A percentile compares a stretch with the other conserved stretches of the same genome.
phyloP scores from a whole-genome alignment of 1,284 basidiomycete genomes.

The Volvariella surrecta region DNA sequence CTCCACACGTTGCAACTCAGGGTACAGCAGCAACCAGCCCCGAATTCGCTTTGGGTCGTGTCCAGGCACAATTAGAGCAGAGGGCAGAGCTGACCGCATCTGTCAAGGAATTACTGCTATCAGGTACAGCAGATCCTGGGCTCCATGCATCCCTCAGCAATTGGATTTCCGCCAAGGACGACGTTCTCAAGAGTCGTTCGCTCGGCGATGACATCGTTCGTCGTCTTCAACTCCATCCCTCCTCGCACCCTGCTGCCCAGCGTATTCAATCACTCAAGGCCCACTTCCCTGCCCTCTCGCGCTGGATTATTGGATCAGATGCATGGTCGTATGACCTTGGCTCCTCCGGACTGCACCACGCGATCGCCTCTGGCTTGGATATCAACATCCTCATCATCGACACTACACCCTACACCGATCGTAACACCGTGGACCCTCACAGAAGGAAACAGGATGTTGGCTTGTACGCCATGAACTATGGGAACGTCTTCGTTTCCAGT shows the following conservation, averaged over 20 bases:
- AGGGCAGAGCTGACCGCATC: slow-evolving; percentile 56
- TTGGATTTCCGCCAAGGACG: slow-evolving; percentile 67
- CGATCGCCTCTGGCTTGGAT: slow-evolving; percentile 84
- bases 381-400: slow-evolving; percentile 97
- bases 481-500: slow-evolving; percentile 92
- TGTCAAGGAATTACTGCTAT: slow-evolving; percentile 52
- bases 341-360: slow-evolving; percentile 93
- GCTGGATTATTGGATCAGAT: slow-evolving; percentile 98
- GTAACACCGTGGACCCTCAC: slow-evolving; percentile 61
- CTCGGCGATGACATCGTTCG: slow-evolving; percentile 56
- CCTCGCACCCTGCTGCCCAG: slow-evolving; percentile 37
- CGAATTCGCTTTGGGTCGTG: slow-evolving; percentile 90
- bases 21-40: slow-evolving; percentile 78
- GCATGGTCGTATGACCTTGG: slow-evolving; percentile 97
- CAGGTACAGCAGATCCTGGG: slow-evolving; percentile 38
- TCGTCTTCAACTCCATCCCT: slow-evolving; percentile 37
- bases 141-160: slow-evolving; percentile 67
- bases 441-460: slow-evolving; percentile 90
- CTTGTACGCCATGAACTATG: slow-evolving; percentile 98
- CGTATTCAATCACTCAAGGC: slow-evolving; percentile 51
- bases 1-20: slow-evolving; percentile 64
- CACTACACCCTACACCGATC: slow-evolving; percentile 79
- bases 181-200: slow-evolving; percentile 46
- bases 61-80: slow-evolving; percentile 74
- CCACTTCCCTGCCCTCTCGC: slow-evolving; percentile 59